These are phyloP conservation scores for Candida insectalens DNA, from an alignment of 805 yeast species.

Conservation along the genomic window DNA sequence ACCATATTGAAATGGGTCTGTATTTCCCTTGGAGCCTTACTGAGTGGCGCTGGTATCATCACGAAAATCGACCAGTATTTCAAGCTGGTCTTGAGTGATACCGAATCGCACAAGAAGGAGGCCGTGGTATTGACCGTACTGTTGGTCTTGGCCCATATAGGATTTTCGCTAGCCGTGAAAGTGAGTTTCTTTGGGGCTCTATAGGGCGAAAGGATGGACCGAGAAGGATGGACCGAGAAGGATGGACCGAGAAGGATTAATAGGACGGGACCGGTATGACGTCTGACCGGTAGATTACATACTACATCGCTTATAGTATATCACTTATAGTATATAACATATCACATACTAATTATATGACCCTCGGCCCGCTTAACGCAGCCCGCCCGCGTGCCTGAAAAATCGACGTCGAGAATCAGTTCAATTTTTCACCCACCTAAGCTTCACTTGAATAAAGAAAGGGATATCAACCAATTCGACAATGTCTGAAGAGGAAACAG, in stretches of 20 bases:
- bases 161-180: conserved; percentile 56
- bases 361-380: too few species aligned
- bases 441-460: neutral
- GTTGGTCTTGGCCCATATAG: conserved; percentile 40
- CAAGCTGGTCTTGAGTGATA: conserved; percentile 19
- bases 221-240: too few species aligned
- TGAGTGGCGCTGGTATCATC: conserved; percentile 49
- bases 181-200: conserved; percentile 43
- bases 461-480: neutral
- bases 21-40: conserved; percentile 46
- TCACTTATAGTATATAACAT: too few species aligned
- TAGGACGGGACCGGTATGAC: too few species aligned
- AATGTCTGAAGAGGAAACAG: conserved; percentile 3
- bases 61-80: conserved; percentile 35
- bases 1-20: conserved; percentile 51
- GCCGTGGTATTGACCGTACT: conserved; percentile 28
- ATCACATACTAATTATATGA: too few species aligned
- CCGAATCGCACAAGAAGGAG: conserved; percentile 28
- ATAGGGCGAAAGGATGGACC: too few species aligned
- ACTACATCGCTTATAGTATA: too few species aligned
- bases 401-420: too few species aligned
- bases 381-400: too few species aligned
- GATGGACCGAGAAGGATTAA: too few species aligned
- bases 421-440: too few species aligned
- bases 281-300: too few species aligned